phyloP scores from a whole-genome alignment of 2,329 filamentous ascomycete genomes.

The Neonectria ditissima region DNA sequence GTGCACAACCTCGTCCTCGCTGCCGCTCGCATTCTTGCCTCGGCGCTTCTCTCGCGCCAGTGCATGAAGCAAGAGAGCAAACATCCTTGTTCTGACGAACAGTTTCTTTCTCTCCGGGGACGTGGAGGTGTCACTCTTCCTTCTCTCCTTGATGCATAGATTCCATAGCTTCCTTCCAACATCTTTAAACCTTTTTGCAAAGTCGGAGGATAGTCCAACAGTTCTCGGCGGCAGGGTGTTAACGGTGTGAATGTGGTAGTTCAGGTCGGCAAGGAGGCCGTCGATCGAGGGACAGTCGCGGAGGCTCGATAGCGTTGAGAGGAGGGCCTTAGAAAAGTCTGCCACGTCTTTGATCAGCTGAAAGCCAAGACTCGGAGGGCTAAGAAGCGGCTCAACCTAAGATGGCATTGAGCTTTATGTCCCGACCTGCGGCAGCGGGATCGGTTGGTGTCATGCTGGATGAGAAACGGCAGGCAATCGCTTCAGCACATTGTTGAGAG shows the following conservation, averaged over 20 bases:
- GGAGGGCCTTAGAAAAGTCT: slow-evolving; percentile 48
- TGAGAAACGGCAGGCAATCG: neutral
- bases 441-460: slow-evolving; percentile 39
- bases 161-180: slow-evolving; percentile 76
- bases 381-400: slow-evolving; percentile 32
- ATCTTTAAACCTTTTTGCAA: slow-evolving; percentile 62
- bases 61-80: slow-evolving; percentile 78
- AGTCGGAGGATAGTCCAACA: slow-evolving; percentile 6
- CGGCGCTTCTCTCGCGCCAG: slow-evolving; percentile 57
- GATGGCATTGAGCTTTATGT: slow-evolving; percentile 41
- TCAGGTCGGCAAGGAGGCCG: slow-evolving; percentile 50
- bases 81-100: slow-evolving; percentile 57
- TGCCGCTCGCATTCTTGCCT: slow-evolving; percentile 40
- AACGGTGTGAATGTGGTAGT: slow-evolving; percentile 42
- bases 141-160: slow-evolving; percentile 65
- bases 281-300: slow-evolving; percentile 55
- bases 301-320: slow-evolving; percentile 36
- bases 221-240: slow-evolving; percentile 28
- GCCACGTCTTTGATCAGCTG: neutral
- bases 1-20: slow-evolving; percentile 60
- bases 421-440: slow-evolving; percentile 28
- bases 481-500: neutral
- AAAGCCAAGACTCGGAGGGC: neutral
- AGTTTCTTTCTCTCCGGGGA: slow-evolving; percentile 45
- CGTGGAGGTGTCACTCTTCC: slow-evolving; percentile 30